Base-by-base conservation (phyloP, 768 basidiomycete genomes). In the Tylopilus felleus region DNA sequence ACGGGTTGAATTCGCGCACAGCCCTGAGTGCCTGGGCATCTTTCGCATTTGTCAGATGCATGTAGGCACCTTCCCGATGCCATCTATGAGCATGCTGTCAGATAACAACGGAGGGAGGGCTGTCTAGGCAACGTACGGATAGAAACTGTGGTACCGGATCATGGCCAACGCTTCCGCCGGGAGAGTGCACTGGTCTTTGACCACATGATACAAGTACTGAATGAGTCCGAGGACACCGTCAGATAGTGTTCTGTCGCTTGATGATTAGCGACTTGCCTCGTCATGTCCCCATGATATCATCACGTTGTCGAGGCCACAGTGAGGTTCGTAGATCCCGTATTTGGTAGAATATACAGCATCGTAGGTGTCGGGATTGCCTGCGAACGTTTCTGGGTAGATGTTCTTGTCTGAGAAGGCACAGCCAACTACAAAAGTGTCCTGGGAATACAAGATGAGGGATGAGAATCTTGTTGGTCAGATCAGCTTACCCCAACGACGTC, bases 71-170 rank as follows among this genome's bases (percentile, higher is more conserved):
- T 65, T 94, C 93, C 40, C 93, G 80, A 71, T 96, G 93, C 93
- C 91, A 94, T 25, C 82, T 82, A 60, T 19, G 23, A 52, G 42
- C 2, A 9, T 22, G 21, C 2, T 5, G 43, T 60, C 16, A 61
- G 58, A 49, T 35, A 27, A 39, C 23, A 40, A 25, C 47, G 29
- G 13, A 41, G 39, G 19, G 7, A 22, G 29, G 8, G 12, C 31
- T n/a, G 25, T 27, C 39, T 43, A 49, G 28, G 47, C 19, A 10
- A 69, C 81, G 47, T 62, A 83, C 71, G 93, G 93, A 73, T 95
- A 96, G 78, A 95, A 96, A 63, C 88, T 90, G 74, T 95, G 93
- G 68, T 91, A 96, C 29, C 93, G 84, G 65, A 96, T 92, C 93
- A 96, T 96, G 8, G 88, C 85, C 27, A 96, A 77, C 0, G 80